Conservation (phyloP, 305 asterid genomes). For the Fraxinus nigra region DNA sequence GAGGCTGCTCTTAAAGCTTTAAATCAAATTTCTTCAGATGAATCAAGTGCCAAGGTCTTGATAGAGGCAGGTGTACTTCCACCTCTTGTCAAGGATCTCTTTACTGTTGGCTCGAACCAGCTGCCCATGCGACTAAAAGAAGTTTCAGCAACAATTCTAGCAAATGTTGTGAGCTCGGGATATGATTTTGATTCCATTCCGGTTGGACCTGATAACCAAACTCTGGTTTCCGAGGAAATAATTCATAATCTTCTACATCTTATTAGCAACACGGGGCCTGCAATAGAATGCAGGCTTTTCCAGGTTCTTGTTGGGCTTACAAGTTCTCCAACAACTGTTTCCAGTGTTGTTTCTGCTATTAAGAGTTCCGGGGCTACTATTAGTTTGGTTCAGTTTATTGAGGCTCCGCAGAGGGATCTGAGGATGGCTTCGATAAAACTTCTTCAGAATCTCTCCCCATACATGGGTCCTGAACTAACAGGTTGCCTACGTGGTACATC, state of each 20-base stretch:
- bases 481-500: slow-evolving; percentile 68
- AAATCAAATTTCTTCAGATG: slow-evolving; percentile 83
- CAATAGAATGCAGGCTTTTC: slow-evolving; percentile 87
- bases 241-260: slow-evolving; percentile 77
- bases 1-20: slow-evolving; percentile 91
- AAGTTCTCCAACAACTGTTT: slow-evolving; percentile 49
- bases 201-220: slow-evolving; percentile 75
- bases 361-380: slow-evolving; percentile 83
- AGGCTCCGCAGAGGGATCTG: slow-evolving; percentile 82
- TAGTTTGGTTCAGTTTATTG: slow-evolving; percentile 89
- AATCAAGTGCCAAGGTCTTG: slow-evolving; percentile 69
- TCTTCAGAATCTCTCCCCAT: slow-evolving; percentile 75
- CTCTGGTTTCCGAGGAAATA: slow-evolving; percentile 78
- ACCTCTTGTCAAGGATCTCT: slow-evolving; percentile 86
- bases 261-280: slow-evolving; percentile 91
- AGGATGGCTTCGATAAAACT: slow-evolving; percentile 78
- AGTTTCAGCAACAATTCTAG: slow-evolving; percentile 84
- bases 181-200: slow-evolving; percentile 64
- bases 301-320: slow-evolving; percentile 95
- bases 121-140: slow-evolving; percentile 78
- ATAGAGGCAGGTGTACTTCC: slow-evolving; percentile 91
- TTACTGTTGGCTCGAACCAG: slow-evolving; percentile 63
- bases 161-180: slow-evolving; percentile 83
- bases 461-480: slow-evolving; percentile 85
- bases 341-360: slow-evolving; percentile 68